Conservation (phyloP, 2,329 filamentous ascomycete species). For the Exophiala mesophila region DNA sequence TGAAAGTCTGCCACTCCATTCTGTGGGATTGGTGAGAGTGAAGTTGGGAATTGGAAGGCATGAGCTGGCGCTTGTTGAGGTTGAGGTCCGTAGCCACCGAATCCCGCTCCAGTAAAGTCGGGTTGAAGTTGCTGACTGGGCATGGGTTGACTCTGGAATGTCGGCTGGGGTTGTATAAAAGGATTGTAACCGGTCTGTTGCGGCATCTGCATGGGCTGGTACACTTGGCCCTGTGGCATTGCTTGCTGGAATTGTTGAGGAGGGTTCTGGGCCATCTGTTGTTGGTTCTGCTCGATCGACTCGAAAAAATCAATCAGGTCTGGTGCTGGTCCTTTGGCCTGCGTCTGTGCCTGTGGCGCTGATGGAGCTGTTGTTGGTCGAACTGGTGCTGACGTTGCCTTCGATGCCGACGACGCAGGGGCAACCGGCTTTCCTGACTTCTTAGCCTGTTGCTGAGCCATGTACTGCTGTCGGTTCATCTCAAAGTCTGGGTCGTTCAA, state of each 20-base stretch:
- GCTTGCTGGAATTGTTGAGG: slow-evolving; percentile 32
- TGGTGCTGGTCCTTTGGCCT: slow-evolving; percentile 43
- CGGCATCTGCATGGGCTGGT: slow-evolving; percentile 24
- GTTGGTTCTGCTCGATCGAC: slow-evolving; percentile 85
- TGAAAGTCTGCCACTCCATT: slow-evolving; percentile 46
- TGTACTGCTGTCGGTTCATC: slow-evolving; percentile 82
- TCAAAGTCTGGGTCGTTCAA: slow-evolving; percentile 94
- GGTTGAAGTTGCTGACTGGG: slow-evolving; percentile 31
- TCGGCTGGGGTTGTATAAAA: slow-evolving; percentile 24
- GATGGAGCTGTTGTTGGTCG: neutral
- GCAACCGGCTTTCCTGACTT: slow-evolving; percentile 35
- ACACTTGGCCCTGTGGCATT: slow-evolving; percentile 17
- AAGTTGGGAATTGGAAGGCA: slow-evolving; percentile 39
- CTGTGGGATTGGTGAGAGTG: slow-evolving; percentile 45
- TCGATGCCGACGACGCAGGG: slow-evolving; percentile 18
- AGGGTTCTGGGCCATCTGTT: slow-evolving; percentile 54
- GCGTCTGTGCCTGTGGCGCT: slow-evolving; percentile 29
- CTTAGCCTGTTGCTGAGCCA: slow-evolving; percentile 73
- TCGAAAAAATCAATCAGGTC: slow-evolving; percentile 94
- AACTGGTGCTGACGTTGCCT: slow-evolving; percentile 22
- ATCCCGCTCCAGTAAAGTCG: slow-evolving; percentile 70
- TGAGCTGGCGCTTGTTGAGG: slow-evolving; percentile 49
- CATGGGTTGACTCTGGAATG: slow-evolving; percentile 27
- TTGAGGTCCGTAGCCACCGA: slow-evolving; percentile 72
- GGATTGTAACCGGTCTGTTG: slow-evolving; percentile 30